A percentile compares a stretch with the other conserved stretches of the same genome.
Evolutionary conservation across 2,329 filamentous ascomycete genomes (phyloP).

Genomic region (Sporothrix pallida): DNA sequence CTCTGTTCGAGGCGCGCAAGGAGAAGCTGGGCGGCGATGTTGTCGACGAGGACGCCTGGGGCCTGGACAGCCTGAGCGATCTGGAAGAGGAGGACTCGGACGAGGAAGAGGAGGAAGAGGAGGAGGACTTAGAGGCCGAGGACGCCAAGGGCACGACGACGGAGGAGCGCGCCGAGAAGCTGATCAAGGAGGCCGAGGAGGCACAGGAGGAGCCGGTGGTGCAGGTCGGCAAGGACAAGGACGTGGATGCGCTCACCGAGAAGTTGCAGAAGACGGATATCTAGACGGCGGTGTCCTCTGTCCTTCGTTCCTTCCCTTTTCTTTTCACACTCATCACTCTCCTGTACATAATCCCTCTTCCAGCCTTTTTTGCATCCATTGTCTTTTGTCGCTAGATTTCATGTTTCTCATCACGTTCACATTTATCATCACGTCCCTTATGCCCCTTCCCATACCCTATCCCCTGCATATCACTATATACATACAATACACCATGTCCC

Average conservation of each 20-base stretch:
- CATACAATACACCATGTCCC: not conserved
- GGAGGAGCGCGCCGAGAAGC: conserved; percentile 71
- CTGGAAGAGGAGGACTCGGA: conserved; percentile 78
- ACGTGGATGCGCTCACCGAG: conserved; percentile 80
- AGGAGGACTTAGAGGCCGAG: conserved; percentile 71
- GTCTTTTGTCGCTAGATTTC: conserved; percentile 9
- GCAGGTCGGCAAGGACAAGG: conserved; percentile 68
- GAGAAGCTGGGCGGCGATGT: conserved; percentile 70
- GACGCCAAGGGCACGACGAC: conserved; percentile 58
- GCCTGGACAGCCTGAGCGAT: conserved; percentile 83
- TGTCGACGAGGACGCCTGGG: conserved; percentile 80
- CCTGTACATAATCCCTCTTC: conserved; percentile 21
- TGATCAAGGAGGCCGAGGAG: conserved; percentile 71
- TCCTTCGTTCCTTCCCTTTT: conserved; percentile 7
- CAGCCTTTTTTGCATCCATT: conserved; percentile 25
- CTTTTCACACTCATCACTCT: not conserved
- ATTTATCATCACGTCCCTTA: conserved; percentile 10
- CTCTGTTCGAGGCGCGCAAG: conserved; percentile 77
- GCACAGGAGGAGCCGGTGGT: conserved; percentile 76
- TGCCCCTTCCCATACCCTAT: conserved; percentile 16
- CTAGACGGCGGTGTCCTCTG: conserved; percentile 40
- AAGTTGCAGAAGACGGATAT: conserved; percentile 73
- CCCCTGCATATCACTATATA: not conserved
- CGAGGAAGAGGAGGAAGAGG: conserved; percentile 71
- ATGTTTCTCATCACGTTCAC: not conserved